Evolutionary conservation across 2,329 filamentous ascomycete species (phyloP).

Genomic region (Fusarium penzigii): DNA sequence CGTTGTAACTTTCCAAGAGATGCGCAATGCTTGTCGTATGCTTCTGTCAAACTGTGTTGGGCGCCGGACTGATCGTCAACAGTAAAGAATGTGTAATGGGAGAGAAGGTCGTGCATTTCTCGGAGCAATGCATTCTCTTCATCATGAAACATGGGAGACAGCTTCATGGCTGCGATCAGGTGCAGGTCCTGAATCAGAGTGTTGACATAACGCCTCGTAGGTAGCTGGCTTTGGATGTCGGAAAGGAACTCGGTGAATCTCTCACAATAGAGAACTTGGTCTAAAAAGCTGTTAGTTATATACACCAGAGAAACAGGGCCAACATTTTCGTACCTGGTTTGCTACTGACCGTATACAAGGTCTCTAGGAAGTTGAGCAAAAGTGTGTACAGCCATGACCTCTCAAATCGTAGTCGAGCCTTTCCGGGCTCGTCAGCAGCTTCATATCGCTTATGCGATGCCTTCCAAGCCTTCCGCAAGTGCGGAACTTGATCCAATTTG

Average conservation of each 20-base stretch:
- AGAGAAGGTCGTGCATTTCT: conserved; percentile 77
- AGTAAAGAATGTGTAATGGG: conserved; percentile 84
- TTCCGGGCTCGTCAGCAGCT: conserved; percentile 74
- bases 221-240: conserved; percentile 89
- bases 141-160: conserved; percentile 77
- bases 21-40: conserved; percentile 78
- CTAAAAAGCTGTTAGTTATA: conserved; percentile 36
- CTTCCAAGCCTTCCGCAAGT: conserved; percentile 87
- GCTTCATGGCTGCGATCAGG: conserved; percentile 70
- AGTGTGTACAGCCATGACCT: conserved; percentile 90
- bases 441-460: conserved; percentile 85
- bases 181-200: conserved; percentile 84
- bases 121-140: conserved; percentile 76
- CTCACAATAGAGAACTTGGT: conserved; percentile 81
- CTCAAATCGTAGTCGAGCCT: conserved; percentile 84
- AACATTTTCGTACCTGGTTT: conserved; percentile 43
- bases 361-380: conserved; percentile 76
- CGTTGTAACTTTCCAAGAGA: conserved; percentile 78
- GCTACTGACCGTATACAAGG: conserved; percentile 62
- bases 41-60: conserved; percentile 70
- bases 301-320: neutral
- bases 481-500: conserved; percentile 70
- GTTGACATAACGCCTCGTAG: conserved; percentile 92
- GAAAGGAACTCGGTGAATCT: conserved; percentile 89
- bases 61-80: conserved; percentile 88